phyloP scores from a whole-genome alignment of 164 flowering plant species.

The Sextonia rubra region DNA sequence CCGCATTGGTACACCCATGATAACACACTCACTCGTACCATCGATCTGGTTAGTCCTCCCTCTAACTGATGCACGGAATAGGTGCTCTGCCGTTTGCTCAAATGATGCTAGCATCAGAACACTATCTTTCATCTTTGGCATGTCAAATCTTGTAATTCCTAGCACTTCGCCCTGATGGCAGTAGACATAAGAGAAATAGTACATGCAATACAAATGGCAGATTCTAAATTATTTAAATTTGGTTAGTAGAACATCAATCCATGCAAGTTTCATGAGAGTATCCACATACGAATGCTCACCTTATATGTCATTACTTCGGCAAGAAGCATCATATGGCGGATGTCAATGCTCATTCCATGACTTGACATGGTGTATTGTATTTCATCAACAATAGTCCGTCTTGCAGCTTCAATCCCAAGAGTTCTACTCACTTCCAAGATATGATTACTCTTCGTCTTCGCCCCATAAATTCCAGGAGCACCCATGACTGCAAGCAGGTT shows the following conservation, averaged over 20 bases:
- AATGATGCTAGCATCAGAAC: conserved; percentile 87
- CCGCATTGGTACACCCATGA: conserved; percentile 91
- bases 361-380: conserved; percentile 62
- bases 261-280: too few relatives aligned
- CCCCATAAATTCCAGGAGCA: conserved; percentile 67
- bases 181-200: neutral
- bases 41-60: conserved; percentile 69
- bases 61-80: conserved; percentile 64
- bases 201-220: neutral
- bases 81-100: conserved; percentile 76
- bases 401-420: conserved; percentile 97
- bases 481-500: conserved; percentile 83
- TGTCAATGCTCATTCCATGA: conserved; percentile 90
- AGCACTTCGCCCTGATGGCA: conserved; percentile 64
- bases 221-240: conserved; percentile 2
- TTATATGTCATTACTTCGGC: conserved; percentile 89
- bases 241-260: neutral
- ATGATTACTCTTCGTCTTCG: conserved; percentile 70
- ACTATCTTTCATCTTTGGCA: conserved; percentile 60
- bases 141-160: conserved; percentile 49
- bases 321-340: conserved; percentile 95
- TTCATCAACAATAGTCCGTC: conserved; percentile 67
- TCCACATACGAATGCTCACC: conserved; percentile 30
- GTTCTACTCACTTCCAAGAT: conserved; percentile 56
- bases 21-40: conserved; percentile 92